A percentile compares a stretch with the other conserved stretches of the same genome.
These are phyloP conservation scores for Neurospora discreta DNA, from an alignment of 495 filamentous ascomycete genomes.

Conservation along the genomic window DNA sequence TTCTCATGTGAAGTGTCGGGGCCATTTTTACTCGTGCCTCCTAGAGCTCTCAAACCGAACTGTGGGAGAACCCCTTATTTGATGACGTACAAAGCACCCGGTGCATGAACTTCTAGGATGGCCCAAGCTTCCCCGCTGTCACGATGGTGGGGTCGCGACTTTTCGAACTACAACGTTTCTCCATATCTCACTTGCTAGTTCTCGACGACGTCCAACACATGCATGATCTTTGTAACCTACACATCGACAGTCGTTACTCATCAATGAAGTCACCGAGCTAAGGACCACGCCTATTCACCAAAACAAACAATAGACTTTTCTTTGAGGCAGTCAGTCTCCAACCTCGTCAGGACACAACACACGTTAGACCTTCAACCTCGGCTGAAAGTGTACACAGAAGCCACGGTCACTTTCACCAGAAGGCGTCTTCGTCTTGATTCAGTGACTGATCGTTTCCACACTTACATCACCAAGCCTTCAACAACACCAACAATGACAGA, in stretches of 20 bases:
- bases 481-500: conserved; percentile 55
- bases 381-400: neutral
- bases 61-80: neutral
- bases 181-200: neutral
- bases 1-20: fast-evolving
- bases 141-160: neutral
- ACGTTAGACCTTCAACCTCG: neutral
- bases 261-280: neutral
- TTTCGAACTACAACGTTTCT: neutral
- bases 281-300: neutral
- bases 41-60: neutral
- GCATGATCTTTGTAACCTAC: neutral
- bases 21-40: neutral
- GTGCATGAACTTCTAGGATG: neutral
- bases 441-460: neutral
- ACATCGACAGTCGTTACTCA: neutral
- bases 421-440: neutral
- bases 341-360: neutral
- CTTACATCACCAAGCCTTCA: neutral
- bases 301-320: neutral
- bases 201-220: neutral
- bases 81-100: neutral
- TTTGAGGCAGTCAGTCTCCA: neutral
- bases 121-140: neutral
- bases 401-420: neutral